Evolutionary conservation across 2,329 filamentous ascomycete species (phyloP).

Genomic region (Botrytis paeoniae): DNA sequence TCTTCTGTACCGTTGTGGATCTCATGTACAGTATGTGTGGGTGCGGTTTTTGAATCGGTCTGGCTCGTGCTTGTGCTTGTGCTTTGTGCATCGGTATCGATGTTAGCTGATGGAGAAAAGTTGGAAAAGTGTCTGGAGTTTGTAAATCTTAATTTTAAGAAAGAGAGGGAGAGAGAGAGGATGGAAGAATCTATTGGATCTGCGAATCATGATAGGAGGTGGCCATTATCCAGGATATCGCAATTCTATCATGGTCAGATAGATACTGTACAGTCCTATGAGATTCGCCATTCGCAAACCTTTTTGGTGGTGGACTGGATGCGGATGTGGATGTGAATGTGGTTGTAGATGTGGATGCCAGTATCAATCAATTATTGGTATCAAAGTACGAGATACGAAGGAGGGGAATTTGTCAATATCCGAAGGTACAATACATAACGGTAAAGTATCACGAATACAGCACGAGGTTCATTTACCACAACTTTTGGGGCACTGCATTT

Average conservation of each 20-base stretch:
- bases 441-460: background rate
- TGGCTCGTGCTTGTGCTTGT: slow-evolving; percentile 7
- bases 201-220: background rate
- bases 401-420: background rate
- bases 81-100: background rate
- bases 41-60: background rate
- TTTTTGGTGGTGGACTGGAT: background rate
- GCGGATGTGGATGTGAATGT: no score
- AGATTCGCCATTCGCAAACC: background rate
- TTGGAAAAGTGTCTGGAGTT: background rate
- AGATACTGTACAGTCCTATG: background rate
- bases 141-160: background rate
- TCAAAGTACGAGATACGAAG: background rate
- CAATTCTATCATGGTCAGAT: background rate
- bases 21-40: background rate
- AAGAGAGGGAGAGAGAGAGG: background rate
- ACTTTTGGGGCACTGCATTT: background rate
- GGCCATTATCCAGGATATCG: background rate
- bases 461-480: slow-evolving; percentile 3
- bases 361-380: background rate
- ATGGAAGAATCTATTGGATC: background rate
- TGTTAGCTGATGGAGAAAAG: background rate
- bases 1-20: background rate
- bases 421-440: background rate
- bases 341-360: background rate